Evolutionary conservation across 371 early-diverging fungal species (phyloP).

Genomic region (Mortierella sp.): DNA sequence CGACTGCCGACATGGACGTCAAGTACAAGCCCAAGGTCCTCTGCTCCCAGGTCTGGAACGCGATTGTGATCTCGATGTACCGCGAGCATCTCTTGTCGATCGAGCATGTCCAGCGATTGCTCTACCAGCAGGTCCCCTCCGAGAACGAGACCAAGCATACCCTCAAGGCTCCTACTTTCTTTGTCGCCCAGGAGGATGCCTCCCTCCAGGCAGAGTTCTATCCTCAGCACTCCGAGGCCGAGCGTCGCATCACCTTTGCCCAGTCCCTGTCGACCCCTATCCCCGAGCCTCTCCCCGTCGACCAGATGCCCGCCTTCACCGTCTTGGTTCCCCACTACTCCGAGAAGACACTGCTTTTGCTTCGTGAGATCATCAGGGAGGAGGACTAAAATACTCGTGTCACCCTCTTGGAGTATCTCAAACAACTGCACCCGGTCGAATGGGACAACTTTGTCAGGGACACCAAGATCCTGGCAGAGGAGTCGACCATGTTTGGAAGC

Average conservation of each 20-base stretch:
- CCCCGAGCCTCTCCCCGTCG: slow-evolving; percentile 86
- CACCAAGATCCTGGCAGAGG: slow-evolving; percentile 84
- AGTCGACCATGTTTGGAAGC: slow-evolving; percentile 63
- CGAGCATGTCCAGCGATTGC: slow-evolving; percentile 82
- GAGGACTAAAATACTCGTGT: slow-evolving; percentile 87
- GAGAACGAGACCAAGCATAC: slow-evolving; percentile 79
- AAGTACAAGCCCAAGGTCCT: slow-evolving; percentile 82
- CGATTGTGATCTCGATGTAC: slow-evolving; percentile 90
- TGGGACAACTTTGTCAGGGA: slow-evolving; percentile 95
- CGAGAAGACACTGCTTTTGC: slow-evolving; percentile 87
- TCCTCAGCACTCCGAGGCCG: slow-evolving; percentile 85
- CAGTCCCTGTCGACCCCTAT: slow-evolving; percentile 90
- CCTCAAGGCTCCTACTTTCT: slow-evolving; percentile 86
- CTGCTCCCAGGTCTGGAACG: slow-evolving; percentile 91
- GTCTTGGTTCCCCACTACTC: slow-evolving; percentile 92
- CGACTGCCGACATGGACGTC: slow-evolving; percentile 80
- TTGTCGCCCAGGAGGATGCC: slow-evolving; percentile 87
- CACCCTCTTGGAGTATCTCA: slow-evolving; percentile 88
- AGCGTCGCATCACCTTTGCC: slow-evolving; percentile 90
- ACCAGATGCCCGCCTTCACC: slow-evolving; percentile 90
- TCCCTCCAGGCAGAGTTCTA: slow-evolving; percentile 84
- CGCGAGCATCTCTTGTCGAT: slow-evolving; percentile 86
- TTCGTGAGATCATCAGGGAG: slow-evolving; percentile 89
- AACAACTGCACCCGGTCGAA: slow-evolving; percentile 86
- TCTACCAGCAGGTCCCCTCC: slow-evolving; percentile 82